These are phyloP conservation scores for Neonectria sp. DNA, from an alignment of 2,329 filamentous ascomycete species.

Conservation along the genomic window DNA sequence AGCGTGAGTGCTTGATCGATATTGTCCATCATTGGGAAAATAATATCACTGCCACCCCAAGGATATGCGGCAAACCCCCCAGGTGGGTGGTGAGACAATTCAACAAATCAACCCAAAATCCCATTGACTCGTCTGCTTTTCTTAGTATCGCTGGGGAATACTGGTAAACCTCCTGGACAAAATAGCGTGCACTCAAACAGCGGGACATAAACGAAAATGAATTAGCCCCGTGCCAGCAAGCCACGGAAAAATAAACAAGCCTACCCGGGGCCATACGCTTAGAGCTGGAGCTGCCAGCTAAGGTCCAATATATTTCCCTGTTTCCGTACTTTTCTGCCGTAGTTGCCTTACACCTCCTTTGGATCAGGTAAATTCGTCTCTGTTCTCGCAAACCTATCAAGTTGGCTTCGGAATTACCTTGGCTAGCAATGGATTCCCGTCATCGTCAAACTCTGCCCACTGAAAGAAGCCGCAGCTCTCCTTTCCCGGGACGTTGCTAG, in stretches of 20 bases:
- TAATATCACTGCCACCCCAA: too few relatives aligned
- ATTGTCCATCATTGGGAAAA: too few relatives aligned
- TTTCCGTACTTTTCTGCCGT: neutral
- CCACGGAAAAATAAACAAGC: neutral
- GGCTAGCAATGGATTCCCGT: conserved; percentile 76
- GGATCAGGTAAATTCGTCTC: neutral
- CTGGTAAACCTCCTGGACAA: neutral
- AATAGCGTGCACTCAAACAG: neutral
- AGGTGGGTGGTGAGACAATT: too few relatives aligned
- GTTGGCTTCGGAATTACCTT: conserved; percentile 2
- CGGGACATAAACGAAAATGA: neutral
- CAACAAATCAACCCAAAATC: too few relatives aligned
- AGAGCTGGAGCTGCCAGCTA: too few relatives aligned
- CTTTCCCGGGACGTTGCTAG: conserved; percentile 78
- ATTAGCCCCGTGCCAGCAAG: neutral
- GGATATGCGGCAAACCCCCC: too few relatives aligned
- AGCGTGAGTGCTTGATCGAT: too few relatives aligned
- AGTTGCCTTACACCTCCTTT: neutral
- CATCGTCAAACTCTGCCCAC: conserved; percentile 90
- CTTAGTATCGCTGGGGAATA: too few relatives aligned
- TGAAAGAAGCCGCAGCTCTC: conserved; percentile 83
- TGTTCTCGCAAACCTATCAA: neutral
- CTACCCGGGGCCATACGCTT: too few relatives aligned
- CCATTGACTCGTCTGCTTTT: too few relatives aligned
- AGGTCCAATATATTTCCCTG: neutral